Evolutionary conservation across 495 filamentous ascomycete species (phyloP).

Genomic region (Aspergillus sparsus): DNA sequence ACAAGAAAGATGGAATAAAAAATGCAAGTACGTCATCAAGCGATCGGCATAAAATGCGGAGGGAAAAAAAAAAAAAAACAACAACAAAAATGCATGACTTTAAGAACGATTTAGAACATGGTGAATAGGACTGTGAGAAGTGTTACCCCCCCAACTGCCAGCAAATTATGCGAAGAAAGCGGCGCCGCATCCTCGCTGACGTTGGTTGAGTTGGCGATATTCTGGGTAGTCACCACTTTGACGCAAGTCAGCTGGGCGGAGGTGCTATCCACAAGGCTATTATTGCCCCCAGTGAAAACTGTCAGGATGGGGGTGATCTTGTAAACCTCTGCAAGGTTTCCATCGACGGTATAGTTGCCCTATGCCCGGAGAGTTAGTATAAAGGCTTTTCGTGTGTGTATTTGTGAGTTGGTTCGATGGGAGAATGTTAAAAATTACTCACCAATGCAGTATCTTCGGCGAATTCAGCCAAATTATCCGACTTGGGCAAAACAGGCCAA

Average conservation of each 20-base stretch:
- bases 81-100: no score
- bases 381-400: no score
- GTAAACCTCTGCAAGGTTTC: conserved; percentile 11
- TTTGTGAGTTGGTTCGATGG: neutral
- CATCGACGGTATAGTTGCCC: conserved; percentile 15
- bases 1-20: no score
- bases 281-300: conserved; percentile 11
- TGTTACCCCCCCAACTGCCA: no score
- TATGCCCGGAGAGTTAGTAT: conserved; percentile 4
- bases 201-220: neutral
- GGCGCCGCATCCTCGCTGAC: neutral
- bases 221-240: conserved; percentile 17
- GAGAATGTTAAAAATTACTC: neutral
- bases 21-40: no score
- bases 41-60: no score
- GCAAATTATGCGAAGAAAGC: no score
- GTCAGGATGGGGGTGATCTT: conserved; percentile 23
- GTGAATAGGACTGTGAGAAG: no score
- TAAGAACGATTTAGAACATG: no score
- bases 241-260: conserved; percentile 18
- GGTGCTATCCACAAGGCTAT: conserved; percentile 10
- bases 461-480: conserved; percentile 13
- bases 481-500: conserved; percentile 22
- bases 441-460: conserved; percentile 9
- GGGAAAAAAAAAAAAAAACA: no score